Percentiles rank a stretch among this genome's conserved stretches.
Evolutionary conservation across 192 early-diverging fungal species (phyloP).

Genomic region (Umbelopsis sp.): DNA sequence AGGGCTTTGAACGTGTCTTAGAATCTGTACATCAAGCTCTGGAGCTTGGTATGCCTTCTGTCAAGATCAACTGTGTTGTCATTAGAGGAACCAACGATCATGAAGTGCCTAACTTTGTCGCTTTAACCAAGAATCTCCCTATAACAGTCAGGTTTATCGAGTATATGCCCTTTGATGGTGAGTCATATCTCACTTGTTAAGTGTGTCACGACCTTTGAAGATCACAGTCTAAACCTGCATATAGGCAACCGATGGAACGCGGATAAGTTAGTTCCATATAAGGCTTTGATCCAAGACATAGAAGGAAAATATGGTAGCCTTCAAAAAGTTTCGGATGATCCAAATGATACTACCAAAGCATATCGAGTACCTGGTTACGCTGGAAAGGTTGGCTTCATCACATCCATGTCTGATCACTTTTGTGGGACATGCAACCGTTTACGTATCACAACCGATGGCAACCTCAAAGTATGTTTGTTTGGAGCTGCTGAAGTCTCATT

Average conservation of each 20-base stretch:
- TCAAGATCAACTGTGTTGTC: slow-evolving; percentile 96
- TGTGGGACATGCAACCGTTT: slow-evolving; percentile 94
- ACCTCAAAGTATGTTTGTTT: slow-evolving; percentile 92
- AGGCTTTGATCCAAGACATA: slow-evolving; percentile 70
- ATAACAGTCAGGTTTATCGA: slow-evolving; percentile 94
- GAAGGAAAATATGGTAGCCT: slow-evolving; percentile 56
- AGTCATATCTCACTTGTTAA: background rate
- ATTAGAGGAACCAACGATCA: slow-evolving; percentile 85
- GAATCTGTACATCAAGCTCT: slow-evolving; percentile 74
- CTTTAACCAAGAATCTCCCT: slow-evolving; percentile 73
- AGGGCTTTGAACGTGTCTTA: slow-evolving; percentile 79
- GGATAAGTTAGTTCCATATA: slow-evolving; percentile 83
- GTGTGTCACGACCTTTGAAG: background rate
- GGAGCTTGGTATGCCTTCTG: slow-evolving; percentile 61
- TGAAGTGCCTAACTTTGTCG: slow-evolving; percentile 83
- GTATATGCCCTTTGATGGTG: slow-evolving; percentile 98
- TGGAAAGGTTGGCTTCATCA: slow-evolving; percentile 96
- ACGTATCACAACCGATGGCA: slow-evolving; percentile 92
- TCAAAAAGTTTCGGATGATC: slow-evolving; percentile 65
- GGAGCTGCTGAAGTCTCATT: slow-evolving; percentile 89
- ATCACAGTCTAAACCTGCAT: background rate
- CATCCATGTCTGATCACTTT: slow-evolving; percentile 98
- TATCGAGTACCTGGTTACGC: slow-evolving; percentile 75
- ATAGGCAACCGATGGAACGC: slow-evolving; percentile 84
- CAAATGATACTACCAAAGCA: slow-evolving; percentile 87